Conservation (phyloP, 805 yeast genomes). For the Starmerella stellata region DNA sequence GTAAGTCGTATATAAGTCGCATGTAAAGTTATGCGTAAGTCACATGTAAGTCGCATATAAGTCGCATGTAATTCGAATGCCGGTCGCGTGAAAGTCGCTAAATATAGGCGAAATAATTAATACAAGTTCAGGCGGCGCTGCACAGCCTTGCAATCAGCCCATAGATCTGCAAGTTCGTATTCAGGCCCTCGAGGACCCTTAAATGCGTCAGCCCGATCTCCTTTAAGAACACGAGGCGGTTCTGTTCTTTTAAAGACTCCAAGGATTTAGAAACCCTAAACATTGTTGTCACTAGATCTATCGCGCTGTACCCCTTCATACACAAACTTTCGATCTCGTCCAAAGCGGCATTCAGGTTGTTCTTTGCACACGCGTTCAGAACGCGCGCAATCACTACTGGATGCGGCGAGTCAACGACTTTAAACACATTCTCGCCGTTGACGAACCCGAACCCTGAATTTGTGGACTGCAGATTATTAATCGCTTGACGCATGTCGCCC, state of each 20-base stretch:
- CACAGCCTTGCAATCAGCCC: conserved; percentile 51
- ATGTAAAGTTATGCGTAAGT: no score
- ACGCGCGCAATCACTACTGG: conserved; percentile 66
- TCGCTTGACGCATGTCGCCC: conserved; percentile 97
- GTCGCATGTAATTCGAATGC: no score
- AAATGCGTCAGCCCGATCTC: conserved; percentile 83
- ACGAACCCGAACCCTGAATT: conserved; percentile 86
- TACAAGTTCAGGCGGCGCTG: no score
- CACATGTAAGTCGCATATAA: no score
- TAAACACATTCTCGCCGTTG: conserved; percentile 82
- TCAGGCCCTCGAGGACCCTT: conserved; percentile 85
- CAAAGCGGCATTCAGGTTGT: conserved; percentile 47
- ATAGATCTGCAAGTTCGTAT: conserved; percentile 67
- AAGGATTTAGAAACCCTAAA: conserved; percentile 73
- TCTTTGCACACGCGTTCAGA: conserved; percentile 29
- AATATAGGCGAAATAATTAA: not conserved
- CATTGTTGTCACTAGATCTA: conserved; percentile 78
- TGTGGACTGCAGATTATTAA: conserved; percentile 83
- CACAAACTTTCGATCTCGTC: conserved; percentile 51
- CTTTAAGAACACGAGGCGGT: conserved; percentile 56
- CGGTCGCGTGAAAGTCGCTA: no score
- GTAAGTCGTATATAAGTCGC: no score
- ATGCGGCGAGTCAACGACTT: conserved; percentile 91
- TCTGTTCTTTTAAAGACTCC: conserved; percentile 46
- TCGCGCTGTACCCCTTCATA: conserved; percentile 82